phyloP scores from a whole-genome alignment of 805 yeast species.

The Candida broadrunensis region DNA sequence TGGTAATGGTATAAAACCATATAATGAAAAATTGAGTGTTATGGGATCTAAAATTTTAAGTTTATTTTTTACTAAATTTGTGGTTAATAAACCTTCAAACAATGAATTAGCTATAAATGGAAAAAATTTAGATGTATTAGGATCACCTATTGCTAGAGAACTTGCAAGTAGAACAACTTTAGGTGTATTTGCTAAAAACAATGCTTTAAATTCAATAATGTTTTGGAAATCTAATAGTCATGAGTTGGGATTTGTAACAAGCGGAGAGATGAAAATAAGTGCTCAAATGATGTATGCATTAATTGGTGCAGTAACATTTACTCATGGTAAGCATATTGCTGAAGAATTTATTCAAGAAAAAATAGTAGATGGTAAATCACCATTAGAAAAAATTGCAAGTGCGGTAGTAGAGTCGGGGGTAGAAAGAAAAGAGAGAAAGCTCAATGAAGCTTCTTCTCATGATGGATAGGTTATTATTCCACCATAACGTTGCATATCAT shows the following conservation, averaged over 20 bases:
- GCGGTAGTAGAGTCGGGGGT: slow-evolving; percentile 23
- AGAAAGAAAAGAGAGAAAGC: slow-evolving; percentile 25
- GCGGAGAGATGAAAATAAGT: slow-evolving; percentile 56
- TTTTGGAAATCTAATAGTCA: slow-evolving; percentile 67
- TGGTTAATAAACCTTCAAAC: slow-evolving; percentile 21
- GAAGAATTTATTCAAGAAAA: slow-evolving; percentile 55
- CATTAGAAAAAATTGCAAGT: slow-evolving; percentile 34
- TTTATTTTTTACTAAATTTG: slow-evolving; percentile 44
- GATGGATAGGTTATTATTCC: no score
- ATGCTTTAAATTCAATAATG: slow-evolving; percentile 49
- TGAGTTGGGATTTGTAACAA: slow-evolving; percentile 39
- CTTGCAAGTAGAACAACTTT: slow-evolving; percentile 49
- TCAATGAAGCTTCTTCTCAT: slow-evolving; percentile 12
- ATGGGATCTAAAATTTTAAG: slow-evolving; percentile 67
- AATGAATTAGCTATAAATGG: slow-evolving; percentile 42
- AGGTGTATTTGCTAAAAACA: slow-evolving; percentile 50
- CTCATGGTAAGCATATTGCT: slow-evolving; percentile 59
- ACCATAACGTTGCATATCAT: no score
- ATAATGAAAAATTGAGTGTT: slow-evolving; percentile 78
- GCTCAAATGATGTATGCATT: slow-evolving; percentile 58
- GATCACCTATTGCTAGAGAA: slow-evolving; percentile 51
- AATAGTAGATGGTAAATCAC: slow-evolving; percentile 29
- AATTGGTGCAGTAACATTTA: slow-evolving; percentile 64
- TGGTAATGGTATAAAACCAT: slow-evolving; percentile 87
- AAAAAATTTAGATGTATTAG: slow-evolving; percentile 57